Percentiles rank a stretch among this genome's conserved stretches.
phyloP scores from a whole-genome alignment of 2,329 filamentous ascomycete species.

The Teratosphaeria destructans region DNA sequence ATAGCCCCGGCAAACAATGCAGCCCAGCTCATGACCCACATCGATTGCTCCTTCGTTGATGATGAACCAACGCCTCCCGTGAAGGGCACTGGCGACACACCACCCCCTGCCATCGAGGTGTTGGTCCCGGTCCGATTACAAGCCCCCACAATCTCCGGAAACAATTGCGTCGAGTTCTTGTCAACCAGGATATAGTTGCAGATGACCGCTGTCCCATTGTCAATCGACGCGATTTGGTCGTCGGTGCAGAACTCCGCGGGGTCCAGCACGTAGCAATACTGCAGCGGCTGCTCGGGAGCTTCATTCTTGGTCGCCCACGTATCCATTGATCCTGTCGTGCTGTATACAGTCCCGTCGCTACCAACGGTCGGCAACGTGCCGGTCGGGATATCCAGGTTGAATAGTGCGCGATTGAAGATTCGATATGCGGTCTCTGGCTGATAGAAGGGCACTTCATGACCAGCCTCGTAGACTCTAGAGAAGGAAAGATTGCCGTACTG shows the following conservation, averaged over 20 bases:
- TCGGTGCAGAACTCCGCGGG: constrained; percentile 7
- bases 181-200: constrained; percentile 9
- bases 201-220: constrained; percentile 7
- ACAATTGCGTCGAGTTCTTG: constrained; percentile 8
- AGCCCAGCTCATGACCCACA: neutral
- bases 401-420: constrained; percentile 38
- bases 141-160: constrained; percentile 4
- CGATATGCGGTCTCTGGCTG: constrained; percentile 39
- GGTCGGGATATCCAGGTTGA: constrained; percentile 36
- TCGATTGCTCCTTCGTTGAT: neutral
- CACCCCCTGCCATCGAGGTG: neutral
- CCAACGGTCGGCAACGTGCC: constrained; percentile 16
- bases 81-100: neutral
- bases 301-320: constrained; percentile 7
- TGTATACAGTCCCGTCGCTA: neutral
- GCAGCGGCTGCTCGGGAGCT: constrained; percentile 7
- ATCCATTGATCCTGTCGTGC: constrained; percentile 2
- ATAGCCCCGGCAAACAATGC: neutral
- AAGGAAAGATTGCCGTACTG: constrained; percentile 27
- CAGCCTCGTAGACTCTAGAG: constrained; percentile 24
- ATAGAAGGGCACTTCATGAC: constrained; percentile 28
- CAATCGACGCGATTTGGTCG: constrained; percentile 6
- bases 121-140: neutral
- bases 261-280: constrained; percentile 10
- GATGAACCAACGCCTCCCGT: neutral